Percentiles rank a stretch among this genome's conserved stretches.
Evolutionary conservation across 371 early-diverging fungal species (phyloP).

Genomic region (Sporodiniella umbellata): DNA sequence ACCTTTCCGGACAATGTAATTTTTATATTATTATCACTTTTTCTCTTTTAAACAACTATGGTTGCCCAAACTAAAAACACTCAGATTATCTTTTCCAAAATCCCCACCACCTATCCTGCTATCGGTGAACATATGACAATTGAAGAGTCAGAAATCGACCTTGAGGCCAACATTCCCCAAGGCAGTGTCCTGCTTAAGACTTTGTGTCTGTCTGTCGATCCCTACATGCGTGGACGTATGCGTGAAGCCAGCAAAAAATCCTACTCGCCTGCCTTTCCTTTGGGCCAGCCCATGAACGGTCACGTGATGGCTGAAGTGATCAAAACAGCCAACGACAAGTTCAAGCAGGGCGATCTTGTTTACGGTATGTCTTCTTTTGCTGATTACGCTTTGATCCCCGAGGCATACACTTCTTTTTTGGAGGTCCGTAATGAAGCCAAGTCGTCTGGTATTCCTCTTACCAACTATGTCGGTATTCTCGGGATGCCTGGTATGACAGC

Average conservation of each 20-base stretch:
- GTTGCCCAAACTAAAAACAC: constrained; percentile 31
- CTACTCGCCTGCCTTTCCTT: constrained; percentile 46
- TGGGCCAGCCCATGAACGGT: constrained; percentile 54
- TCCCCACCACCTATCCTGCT: constrained; percentile 41
- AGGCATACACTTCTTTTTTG: constrained; percentile 19
- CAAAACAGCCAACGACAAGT: constrained; percentile 47
- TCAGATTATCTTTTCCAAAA: constrained; percentile 36
- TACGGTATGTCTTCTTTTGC: constrained; percentile 41
- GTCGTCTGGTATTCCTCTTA: constrained; percentile 33
- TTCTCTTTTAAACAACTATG: constrained; percentile 13
- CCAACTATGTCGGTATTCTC: constrained; percentile 49
- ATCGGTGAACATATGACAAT: constrained; percentile 51
- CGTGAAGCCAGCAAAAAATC: constrained; percentile 39
- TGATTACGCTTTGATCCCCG: constrained; percentile 34
- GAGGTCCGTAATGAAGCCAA: constrained; percentile 33
- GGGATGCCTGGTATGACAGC: constrained; percentile 53
- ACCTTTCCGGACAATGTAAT: too few relatives aligned
- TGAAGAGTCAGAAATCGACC: constrained; percentile 37
- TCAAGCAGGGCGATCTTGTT: constrained; percentile 57
- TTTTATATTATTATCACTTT: too few relatives aligned
- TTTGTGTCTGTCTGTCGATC: constrained; percentile 33
- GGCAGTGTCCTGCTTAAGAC: constrained; percentile 53
- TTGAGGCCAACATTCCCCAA: constrained; percentile 40
- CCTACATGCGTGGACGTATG: constrained; percentile 66
- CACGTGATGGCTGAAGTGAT: constrained; percentile 56